phyloP scores from a whole-genome alignment of 75 land plant species.

The Ceratopteris richardii region DNA sequence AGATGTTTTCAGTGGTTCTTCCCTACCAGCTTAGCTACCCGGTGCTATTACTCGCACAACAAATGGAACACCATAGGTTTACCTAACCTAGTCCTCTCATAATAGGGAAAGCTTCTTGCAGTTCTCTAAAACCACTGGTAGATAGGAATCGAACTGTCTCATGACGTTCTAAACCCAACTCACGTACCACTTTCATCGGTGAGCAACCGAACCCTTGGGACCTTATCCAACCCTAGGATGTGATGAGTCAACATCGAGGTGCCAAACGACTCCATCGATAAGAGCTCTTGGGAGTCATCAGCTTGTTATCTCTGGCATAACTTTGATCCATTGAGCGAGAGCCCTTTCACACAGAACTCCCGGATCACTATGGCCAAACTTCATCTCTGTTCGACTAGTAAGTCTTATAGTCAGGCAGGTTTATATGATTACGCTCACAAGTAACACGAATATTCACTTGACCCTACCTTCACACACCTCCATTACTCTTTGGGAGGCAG shows the following conservation, averaged over 20 bases:
- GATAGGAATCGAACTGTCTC: too few species aligned
- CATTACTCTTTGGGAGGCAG: too few species aligned
- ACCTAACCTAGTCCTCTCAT: not conserved
- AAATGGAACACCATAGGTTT: not conserved
- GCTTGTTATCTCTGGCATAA: conserved; percentile 5
- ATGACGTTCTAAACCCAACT: not conserved
- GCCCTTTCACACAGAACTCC: conserved; percentile 1
- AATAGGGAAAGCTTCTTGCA: not conserved
- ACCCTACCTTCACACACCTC: not conserved
- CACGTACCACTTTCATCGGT: not conserved
- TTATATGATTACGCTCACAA: too few species aligned
- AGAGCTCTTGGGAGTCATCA: not conserved
- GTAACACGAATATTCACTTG: too few species aligned
- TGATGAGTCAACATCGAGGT: not conserved
- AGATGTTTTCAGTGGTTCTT: too few species aligned
- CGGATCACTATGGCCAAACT: conserved; percentile 5
- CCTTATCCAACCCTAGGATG: not conserved
- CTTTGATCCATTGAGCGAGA: conserved; percentile 10
- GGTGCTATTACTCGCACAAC: not conserved
- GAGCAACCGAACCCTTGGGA: too few species aligned
- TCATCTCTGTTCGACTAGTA: not conserved
- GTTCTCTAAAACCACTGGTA: too few species aligned
- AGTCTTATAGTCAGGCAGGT: not conserved
- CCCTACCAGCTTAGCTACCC: not conserved
- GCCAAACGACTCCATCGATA: not conserved